Percentiles rank a stretch among this genome's conserved stretches.
Evolutionary conservation across 768 basidiomycete species (phyloP).

Genomic region (Phlegmacium glaucopus): DNA sequence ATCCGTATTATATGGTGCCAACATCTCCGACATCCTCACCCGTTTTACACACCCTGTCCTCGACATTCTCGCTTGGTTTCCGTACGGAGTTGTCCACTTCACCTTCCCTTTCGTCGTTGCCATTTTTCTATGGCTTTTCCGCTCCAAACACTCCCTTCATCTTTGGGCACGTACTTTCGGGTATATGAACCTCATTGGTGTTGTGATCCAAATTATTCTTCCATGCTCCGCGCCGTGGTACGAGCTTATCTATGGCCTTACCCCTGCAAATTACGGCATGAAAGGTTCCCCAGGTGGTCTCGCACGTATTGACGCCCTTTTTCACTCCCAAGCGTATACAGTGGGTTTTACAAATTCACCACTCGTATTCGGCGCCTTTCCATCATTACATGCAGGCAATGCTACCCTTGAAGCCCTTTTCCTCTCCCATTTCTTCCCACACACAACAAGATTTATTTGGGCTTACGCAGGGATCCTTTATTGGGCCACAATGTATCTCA

Average conservation of each 20-base stretch:
- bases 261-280: conserved; percentile 90
- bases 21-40: conserved; percentile 96
- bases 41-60: conserved; percentile 90
- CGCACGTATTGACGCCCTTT: conserved; percentile 85
- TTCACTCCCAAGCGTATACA: conserved; percentile 75
- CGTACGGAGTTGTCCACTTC: conserved; percentile 96
- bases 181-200: conserved; percentile 88
- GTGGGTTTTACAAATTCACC: conserved; percentile 82
- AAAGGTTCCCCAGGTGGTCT: conserved; percentile 92
- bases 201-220: conserved; percentile 81
- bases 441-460: conserved; percentile 67
- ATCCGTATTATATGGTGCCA: conserved; percentile 93
- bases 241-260: conserved; percentile 94
- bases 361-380: conserved; percentile 96
- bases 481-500: conserved; percentile 99
- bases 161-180: conserved; percentile 88
- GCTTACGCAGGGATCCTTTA: conserved; percentile 82
- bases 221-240: conserved; percentile 98
- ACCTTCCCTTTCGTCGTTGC: conserved; percentile 83
- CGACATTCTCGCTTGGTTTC: conserved; percentile 93
- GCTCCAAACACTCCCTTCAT: conserved; percentile 73
- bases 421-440: conserved; percentile 92
- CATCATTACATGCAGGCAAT: conserved; percentile 86
- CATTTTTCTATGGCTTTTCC: conserved; percentile 85
- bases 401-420: conserved; percentile 93